Evolutionary conservation across 2,329 filamentous ascomycete genomes (phyloP), one percentile per base, ranked within the genome.

Genomic region (Pseudogymnoascus pannorum): DNA sequence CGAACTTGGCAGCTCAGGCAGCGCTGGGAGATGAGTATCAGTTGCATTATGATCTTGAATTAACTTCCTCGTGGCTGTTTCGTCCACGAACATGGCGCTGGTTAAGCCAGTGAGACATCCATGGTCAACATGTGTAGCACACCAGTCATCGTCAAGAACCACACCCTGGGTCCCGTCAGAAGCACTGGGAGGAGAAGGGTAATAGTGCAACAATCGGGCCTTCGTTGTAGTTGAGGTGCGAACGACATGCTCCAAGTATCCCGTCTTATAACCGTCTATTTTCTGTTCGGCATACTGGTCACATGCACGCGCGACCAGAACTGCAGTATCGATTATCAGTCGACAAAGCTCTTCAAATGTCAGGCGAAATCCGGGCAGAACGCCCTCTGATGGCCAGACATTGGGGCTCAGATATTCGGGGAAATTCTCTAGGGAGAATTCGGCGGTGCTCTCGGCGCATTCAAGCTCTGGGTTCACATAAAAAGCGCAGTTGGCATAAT

Each of bases 1-100:
- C 2, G 91, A 92, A 0, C 80, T 71, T 0, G 85, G 73, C 0
- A 97, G 82, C 75, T 97, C 93, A 0, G 81, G 76, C 0, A 96
- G 80, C 0, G 82, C 78, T 1, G 80, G 68, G 14, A 79, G 70
- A 38, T 66, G 64, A 66, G 67, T 57, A 69, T 63, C 48, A 65
- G 69, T 6, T 64, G 68, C 42, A 66, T 58, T 60, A 35, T 62
- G 76, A 71, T 42, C 75, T 66, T 38, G 76, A 68, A 62, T 68
- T 14, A 40, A 24, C 64, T 64, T 77, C 68, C 63, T 65, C 35
- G 65, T 68, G 14, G 67, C 61, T 0, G 76, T 75, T 76, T 97
- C 93, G 71, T 97, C 91, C 64, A 97, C 82, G 74, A 96, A 97
- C 92, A 97, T 96, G 67, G 93, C 92, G 2, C 89, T 93, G 0